Conservation (phyloP, 331 rosid genomes). For the Ulmus americana region DNA sequence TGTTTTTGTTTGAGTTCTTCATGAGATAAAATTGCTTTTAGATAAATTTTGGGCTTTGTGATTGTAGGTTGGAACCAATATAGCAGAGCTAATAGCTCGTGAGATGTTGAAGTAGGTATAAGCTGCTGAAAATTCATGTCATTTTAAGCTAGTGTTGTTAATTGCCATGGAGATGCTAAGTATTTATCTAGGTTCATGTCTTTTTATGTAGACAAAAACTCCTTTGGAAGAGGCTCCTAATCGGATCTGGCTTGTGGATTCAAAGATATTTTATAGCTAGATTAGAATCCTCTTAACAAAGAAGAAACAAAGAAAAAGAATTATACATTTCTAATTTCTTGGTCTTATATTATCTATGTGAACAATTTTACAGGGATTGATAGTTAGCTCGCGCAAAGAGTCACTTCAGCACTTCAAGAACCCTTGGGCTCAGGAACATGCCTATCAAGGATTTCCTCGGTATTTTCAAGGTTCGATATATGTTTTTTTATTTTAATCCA, state of each 20-base stretch:
- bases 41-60: conserved; percentile 12
- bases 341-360: conserved; percentile 1
- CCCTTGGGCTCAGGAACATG: conserved; percentile 99
- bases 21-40: neutral
- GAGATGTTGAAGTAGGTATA: conserved; percentile 76
- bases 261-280: conserved; percentile 49
- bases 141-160: neutral
- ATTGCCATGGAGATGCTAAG: neutral
- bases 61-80: conserved; percentile 93
- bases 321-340: neutral
- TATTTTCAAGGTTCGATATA: conserved; percentile 69
- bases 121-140: too few species aligned
- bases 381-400: conserved; percentile 72
- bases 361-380: conserved; percentile 62
- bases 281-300: neutral
- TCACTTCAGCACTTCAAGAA: conserved; percentile 85
- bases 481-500: conserved; percentile 3
- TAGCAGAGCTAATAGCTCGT: conserved; percentile 95
- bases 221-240: conserved; percentile 84
- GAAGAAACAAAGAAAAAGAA: neutral
- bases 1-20: neutral
- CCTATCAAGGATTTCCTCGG: conserved; percentile 65
- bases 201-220: conserved; percentile 48
- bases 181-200: conserved; percentile 3
- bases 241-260: conserved; percentile 95